Conservation (phyloP, 768 basidiomycete genomes). For the Boletus sp. region DNA sequence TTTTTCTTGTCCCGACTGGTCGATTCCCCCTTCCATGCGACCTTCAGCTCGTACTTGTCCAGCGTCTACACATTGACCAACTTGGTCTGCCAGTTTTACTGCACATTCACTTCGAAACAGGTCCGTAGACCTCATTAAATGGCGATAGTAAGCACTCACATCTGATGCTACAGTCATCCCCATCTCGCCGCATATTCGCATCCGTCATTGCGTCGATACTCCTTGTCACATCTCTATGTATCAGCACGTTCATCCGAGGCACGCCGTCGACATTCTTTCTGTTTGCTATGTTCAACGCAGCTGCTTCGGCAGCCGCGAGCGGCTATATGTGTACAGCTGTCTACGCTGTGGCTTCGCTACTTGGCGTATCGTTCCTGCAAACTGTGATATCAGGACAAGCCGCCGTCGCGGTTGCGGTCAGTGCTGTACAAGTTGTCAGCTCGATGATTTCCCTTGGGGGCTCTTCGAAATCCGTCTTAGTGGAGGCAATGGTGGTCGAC, state of each 20-base stretch:
- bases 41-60: conserved; percentile 68
- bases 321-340: conserved; percentile 78
- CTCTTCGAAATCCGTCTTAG: conserved; percentile 23
- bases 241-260: conserved; percentile 62
- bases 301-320: conserved; percentile 59
- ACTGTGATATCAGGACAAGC: conserved; percentile 85
- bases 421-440: conserved; percentile 70
- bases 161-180: conserved; percentile 46
- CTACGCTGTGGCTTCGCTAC: conserved; percentile 77
- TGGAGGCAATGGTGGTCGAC: conserved; percentile 16
- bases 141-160: conserved; percentile 3
- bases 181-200: conserved; percentile 53
- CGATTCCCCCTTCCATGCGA: conserved; percentile 52
- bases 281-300: conserved; percentile 62
- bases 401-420: conserved; percentile 80
- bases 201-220: conserved; percentile 51
- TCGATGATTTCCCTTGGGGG: conserved; percentile 58
- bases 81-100: conserved; percentile 71
- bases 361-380: conserved; percentile 73
- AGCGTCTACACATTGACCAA: conserved; percentile 62
- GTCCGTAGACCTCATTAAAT: conserved; percentile 37
- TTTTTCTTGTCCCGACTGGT: conserved; percentile 74
- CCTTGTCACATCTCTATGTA: conserved; percentile 58
- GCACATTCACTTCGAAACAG: conserved; percentile 65
- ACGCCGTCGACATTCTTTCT: conserved; percentile 58